Percentiles rank a stretch among this genome's conserved stretches.
These are phyloP conservation scores for Anastatica hierochuntica DNA, from an alignment of 345 rosid genomes.

Conservation along the genomic window DNA sequence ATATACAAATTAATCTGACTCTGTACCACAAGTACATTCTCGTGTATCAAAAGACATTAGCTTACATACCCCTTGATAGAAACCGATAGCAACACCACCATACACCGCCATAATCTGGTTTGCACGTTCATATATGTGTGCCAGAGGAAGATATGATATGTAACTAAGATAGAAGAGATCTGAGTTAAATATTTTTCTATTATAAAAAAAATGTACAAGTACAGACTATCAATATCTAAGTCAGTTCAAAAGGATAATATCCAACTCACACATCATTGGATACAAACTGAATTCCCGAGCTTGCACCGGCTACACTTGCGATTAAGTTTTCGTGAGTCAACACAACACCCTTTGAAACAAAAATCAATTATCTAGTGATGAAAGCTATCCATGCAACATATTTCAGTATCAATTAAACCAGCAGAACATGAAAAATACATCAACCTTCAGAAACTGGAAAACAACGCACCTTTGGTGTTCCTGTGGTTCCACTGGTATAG, in stretches of 20 bases:
- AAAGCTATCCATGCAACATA: not conserved
- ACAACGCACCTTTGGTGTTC: constrained; percentile 72
- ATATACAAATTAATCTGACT: not conserved
- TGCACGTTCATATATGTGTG: constrained; percentile 80
- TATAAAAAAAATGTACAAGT: not conserved
- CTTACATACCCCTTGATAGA: constrained; percentile 89
- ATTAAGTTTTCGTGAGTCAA: constrained; percentile 81
- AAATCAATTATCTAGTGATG: constrained; percentile 2
- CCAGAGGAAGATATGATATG: constrained; percentile 90
- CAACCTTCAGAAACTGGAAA: not conserved
- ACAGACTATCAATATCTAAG: not conserved
- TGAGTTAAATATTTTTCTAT: not conserved
- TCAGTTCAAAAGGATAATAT: constrained; percentile 1
- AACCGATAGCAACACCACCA: constrained; percentile 82
- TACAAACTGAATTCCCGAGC: constrained; percentile 24
- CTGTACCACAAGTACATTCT: constrained; percentile 4
- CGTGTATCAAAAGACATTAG: constrained; percentile 1
- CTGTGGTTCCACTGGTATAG: constrained; percentile 98
- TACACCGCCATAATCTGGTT: constrained; percentile 56
- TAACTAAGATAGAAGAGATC: constrained; percentile 36
- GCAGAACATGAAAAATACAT: constrained; percentile 1
- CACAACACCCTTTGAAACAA: constrained; percentile 54
- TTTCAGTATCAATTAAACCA: constrained; percentile 10
- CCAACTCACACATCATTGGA: constrained; percentile 73
- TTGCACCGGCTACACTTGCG: constrained; percentile 65